Base-by-base conservation (phyloP, 371 early-diverging fungal species). In the Basidiobolus meristosporus region DNA sequence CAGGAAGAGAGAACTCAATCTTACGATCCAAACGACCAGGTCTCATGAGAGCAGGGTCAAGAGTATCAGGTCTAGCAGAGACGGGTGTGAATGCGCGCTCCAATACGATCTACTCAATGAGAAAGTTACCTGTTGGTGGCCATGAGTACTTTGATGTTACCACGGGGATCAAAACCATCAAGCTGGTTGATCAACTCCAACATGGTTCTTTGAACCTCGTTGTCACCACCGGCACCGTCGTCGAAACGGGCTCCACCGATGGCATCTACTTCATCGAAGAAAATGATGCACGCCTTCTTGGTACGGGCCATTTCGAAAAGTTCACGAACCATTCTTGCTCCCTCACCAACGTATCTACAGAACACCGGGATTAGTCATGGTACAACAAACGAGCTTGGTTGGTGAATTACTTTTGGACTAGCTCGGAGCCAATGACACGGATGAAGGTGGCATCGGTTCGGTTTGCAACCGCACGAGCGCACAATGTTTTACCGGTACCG, bases 181-280 rank as follows among this genome's bases (percentile, higher is more conserved):
- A 99, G 63, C 60, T 99, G 99, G 65, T 98, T 99, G 46, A 99
- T 91, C 43, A 99, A 64, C 69, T 99, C 99, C 45, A 99, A 64
- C 99, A 99, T 99, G 7, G 99, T 99, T 52, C 99, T 77, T 59
- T 96, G 97, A 11, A 99, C 99, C 61, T 99, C 99, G 53, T 98
- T 98, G 60, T 98, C 98, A 36, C 96, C 99, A 42, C 96, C 95
- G 28, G 92, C 82, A 39, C 90, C 87, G 52, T 99, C 98, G 59
- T 95, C 98, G 56, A 89, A 87, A 53, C 99, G 82, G 18, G 97
- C 92, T 31, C 89, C 97, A 57, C 99, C 99, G 59, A 99, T 97
- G 20, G 99, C 98, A 61, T 99, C 99, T 26, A 99, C 85, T 69
- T 99, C 99, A 60, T 99, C 99, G 73, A 99, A 98, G 60, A 99